These are phyloP conservation scores for Suillus subalutaceus DNA, from an alignment of 768 basidiomycete species.

Conservation along the genomic window DNA sequence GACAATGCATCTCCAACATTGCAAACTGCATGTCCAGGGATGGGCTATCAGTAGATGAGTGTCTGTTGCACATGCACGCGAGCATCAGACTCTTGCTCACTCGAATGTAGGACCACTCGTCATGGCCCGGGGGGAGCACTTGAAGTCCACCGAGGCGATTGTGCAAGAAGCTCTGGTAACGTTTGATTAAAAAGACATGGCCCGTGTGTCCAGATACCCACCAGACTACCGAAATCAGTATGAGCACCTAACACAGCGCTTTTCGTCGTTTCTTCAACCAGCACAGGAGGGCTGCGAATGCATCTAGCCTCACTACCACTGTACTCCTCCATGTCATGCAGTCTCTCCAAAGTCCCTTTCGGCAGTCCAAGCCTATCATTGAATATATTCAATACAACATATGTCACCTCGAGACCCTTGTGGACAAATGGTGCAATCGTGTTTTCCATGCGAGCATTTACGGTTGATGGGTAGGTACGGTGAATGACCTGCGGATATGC, in stretches of 20 bases:
- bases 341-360: slow-evolving; percentile 43
- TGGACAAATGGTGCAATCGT: slow-evolving; percentile 56
- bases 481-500: slow-evolving; percentile 56
- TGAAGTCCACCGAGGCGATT: slow-evolving; percentile 73
- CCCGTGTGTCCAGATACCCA: slow-evolving; percentile 29
- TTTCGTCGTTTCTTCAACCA: slow-evolving; percentile 27
- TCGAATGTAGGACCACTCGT: slow-evolving; percentile 71
- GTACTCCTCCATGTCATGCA: slow-evolving; percentile 47
- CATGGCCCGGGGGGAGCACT: slow-evolving; percentile 61
- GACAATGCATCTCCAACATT: slow-evolving; percentile 65
- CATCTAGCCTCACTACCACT: slow-evolving; percentile 63
- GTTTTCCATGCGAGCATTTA: slow-evolving; percentile 51
- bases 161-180: slow-evolving; percentile 61
- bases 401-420: slow-evolving; percentile 59
- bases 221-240: slow-evolving; percentile 72
- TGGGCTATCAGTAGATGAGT: slow-evolving; percentile 36
- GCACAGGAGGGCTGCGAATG: slow-evolving; percentile 50
- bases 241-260: slow-evolving; percentile 54
- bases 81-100: slow-evolving; percentile 30
- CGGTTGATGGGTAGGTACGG: slow-evolving; percentile 59
- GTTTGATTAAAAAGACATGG: too few species aligned
- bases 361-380: slow-evolving; percentile 59
- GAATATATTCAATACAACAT: slow-evolving; percentile 55
- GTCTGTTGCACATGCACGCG: background rate
- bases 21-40: slow-evolving; percentile 60